Evolutionary conservation across 1,284 basidiomycete species (phyloP), one percentile per base, ranked within the genome.

Genomic region (Sanguinoderma infundibulare): DNA sequence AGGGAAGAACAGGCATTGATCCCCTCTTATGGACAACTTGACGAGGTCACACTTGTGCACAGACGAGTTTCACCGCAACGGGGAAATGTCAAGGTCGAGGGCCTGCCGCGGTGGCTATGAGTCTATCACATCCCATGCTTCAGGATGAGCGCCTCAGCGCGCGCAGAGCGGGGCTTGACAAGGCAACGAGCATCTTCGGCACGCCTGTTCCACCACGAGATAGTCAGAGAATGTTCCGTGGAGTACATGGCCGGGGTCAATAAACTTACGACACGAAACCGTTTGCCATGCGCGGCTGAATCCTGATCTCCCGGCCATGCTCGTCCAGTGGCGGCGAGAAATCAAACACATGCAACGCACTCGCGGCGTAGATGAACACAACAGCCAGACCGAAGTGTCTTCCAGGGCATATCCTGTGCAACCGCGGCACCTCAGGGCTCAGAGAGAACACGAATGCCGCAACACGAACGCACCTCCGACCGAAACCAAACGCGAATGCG

Each of bases 401-500:
- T 4, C 63, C 65, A 2, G 65, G 63, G 36, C 65, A 67, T 5
- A 63, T 61, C 47, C 65, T 67, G 51, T 8, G 1, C 1, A 22
- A 9, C 14, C 1, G 32, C n/a, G n/a, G n/a, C n/a, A n/a, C n/a
- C n/a, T n/a, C n/a, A n/a, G n/a, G n/a, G n/a, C n/a, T n/a, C n/a
- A n/a, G n/a, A n/a, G n/a, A n/a, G n/a, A n/a, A n/a, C n/a, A n/a
- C n/a, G n/a, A 7, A 38, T 20, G 9, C 22, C 2, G 7, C 10
- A n/a, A 9, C 17, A 12, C 1, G 26, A 50, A 39, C 57, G 4
- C n/a, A 57, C 61, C 63, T 62, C 36, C 68, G 44, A 3, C 64
- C 64, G 40, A 57, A 67, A 1, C 69, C 68, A 46, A 81, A 71
- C 22, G 34, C 22, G 59, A 62, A 53, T 15, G 35, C 20, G 44